Percentiles rank a stretch among this genome's conserved stretches.
Evolutionary conservation across 2,329 filamentous ascomycete species (phyloP).

Genomic region (Ramichloridium luteum): DNA sequence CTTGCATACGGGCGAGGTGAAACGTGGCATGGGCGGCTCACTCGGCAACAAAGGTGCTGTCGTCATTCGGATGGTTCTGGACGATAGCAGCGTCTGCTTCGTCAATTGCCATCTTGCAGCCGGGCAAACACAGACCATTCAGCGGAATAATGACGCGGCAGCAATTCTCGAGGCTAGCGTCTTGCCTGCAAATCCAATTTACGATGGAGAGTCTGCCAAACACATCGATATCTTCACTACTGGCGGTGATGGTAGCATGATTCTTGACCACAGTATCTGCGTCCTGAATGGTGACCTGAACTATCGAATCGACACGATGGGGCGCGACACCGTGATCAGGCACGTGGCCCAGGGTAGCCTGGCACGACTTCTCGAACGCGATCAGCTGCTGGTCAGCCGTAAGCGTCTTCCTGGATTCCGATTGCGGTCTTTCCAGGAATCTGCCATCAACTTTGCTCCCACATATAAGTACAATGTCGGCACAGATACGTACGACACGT

Average conservation of each 20-base stretch:
- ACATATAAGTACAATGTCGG: conserved; percentile 99
- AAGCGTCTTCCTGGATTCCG: conserved; percentile 84
- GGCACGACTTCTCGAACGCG: conserved; percentile 74
- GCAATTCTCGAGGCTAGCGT: conserved; percentile 71
- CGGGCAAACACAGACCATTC: conserved; percentile 77
- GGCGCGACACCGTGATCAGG: conserved; percentile 79
- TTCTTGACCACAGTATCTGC: conserved; percentile 95
- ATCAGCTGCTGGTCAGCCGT: conserved; percentile 80
- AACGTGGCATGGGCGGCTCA: conserved; percentile 87
- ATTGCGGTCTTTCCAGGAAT: conserved; percentile 79
- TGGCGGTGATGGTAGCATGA: conserved; percentile 89
- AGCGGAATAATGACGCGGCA: conserved; percentile 85
- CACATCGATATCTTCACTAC: conserved; percentile 70
- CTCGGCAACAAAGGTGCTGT: conserved; percentile 96
- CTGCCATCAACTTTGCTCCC: conserved; percentile 80
- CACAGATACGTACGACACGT: conserved; percentile 79
- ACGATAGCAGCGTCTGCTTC: conserved; percentile 90
- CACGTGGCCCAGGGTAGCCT: conserved; percentile 74
- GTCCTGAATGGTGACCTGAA: conserved; percentile 93
- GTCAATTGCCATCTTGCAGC: conserved; percentile 96
- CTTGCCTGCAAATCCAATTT: conserved; percentile 53
- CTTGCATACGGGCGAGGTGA: conserved; percentile 70
- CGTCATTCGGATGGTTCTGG: conserved; percentile 79
- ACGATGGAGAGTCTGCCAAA: conserved; percentile 31
- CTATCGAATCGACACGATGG: conserved; percentile 96